Base-by-base conservation (phyloP, 2,329 filamentous ascomycete genomes). In the Neofusicoccum cordaticola region DNA sequence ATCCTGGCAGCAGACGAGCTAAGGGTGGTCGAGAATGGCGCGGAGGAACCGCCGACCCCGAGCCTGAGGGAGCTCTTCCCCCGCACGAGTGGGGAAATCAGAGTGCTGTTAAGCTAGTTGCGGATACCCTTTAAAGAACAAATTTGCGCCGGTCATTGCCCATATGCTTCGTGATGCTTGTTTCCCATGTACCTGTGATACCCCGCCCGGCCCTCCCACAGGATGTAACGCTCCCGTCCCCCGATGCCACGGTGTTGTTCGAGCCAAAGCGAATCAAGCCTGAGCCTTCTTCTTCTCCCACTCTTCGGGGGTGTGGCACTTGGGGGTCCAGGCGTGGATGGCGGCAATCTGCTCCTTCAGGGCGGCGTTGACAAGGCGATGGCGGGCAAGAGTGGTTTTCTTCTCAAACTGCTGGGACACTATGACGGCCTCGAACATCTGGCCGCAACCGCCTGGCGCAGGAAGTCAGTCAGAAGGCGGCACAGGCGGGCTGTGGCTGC, bases 241-340 rank as follows among this genome's bases (percentile, higher is more conserved):
- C 41, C 41, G 11, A 45, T 13, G 31, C 22, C 39, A 63, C 19
- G 17, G 31, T 15, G 47, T 19, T 35, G 31, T 45, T 8, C 11
- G 13, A 8, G 41, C 15, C 13, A 3, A 11, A 13, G 13, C 22
- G 41, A 66, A 45, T 68, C 65, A 70, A n/a, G 65, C 57, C 67
- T 77, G 74, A 5, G 71, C 73, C 67, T 85, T 83, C 78, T 90
- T 85, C 77, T 86, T 88, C 80, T 91, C 86, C 88, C 90, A 96
- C 81, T 97, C 92, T 72, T 93, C 91, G 0, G 92, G 91, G 8
- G 93, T 97, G 81, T 93, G 90, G 77, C 93, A 97, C 80, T 93
- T 96, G 34, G 93, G 92, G 64, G 92, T 96, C 93, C 93, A 97
- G 44, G 93, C 93, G 81, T 97, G 93, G 71, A 97, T 96, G 68